Evolutionary conservation across 176 grass and related monocot genomes (phyloP), one percentile per base, ranked within the genome.

Genomic region (Rhynchospora tenuis): DNA sequence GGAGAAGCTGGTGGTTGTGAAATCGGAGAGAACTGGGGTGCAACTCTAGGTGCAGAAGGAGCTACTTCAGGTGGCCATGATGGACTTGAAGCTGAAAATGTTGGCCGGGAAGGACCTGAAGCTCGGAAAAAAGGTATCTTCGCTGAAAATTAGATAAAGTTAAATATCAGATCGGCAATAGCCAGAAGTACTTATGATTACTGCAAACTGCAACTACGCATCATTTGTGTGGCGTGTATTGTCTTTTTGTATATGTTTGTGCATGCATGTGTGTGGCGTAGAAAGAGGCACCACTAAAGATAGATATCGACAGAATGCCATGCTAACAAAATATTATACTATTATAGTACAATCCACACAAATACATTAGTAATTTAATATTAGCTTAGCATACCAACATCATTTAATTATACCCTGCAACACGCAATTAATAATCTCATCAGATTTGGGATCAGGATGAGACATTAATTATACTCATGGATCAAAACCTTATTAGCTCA

Each of bases 1-100:
- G 84, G 89, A 89, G 84, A 63, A 80, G 43, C 15, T 74, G 87
- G 81, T 68, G 92, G 23, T 56, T 73, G 23, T 79, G 80, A 45
- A 56, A 59, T 81, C 45, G 87, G 90, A 88, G 92, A 67, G 84
- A 81, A 88, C 22, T 82, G 83, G 1, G 90, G 95, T 64, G 89
- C 73, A 82, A 76, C 73, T 87, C 2, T 73, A 80, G 83, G 87
- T 79, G 78, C 85, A 62, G 46, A 78, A 5, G 9, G 47, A 61
- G 71, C 82, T 29, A 9, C 57, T 85, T 91, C 76, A 58, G 81
- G 95, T 31, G 84, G n/a, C 13, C 60, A 22, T 72, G 84, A 87
- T 71, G 85, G 78, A 55, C 73, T 84, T 9, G 87, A 87, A 46
- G 85, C 87, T 70, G 81, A 85, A 74, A 63, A 85, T 83, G 84